Base-by-base conservation (phyloP, 225 moss, liverwort and hornwort genomes). In the Physcomitrellopsis africana region DNA sequence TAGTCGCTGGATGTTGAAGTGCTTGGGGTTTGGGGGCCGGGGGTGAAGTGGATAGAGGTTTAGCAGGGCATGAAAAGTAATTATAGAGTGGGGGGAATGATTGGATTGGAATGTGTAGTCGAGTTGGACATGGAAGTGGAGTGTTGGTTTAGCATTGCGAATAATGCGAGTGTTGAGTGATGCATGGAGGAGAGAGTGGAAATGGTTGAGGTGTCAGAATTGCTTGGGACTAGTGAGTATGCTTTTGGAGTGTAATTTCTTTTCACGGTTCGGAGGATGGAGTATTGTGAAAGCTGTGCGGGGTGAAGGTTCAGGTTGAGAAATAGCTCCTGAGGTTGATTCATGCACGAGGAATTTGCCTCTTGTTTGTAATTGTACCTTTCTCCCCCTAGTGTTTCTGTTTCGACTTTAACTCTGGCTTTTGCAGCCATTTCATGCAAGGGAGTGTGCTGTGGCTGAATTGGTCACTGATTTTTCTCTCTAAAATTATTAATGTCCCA, bases 211-310 rank as follows among this genome's bases (percentile, higher is more conserved):
- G 49, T 27, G 57, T 51, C 43, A 51, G 43, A 70, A 65, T 75
- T 80, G 75, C 80, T 70, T 75, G 75, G 32, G 63, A 57, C 49
- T 63, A 20, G 66, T 4, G 52, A 76, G 19, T 32, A 16, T 37
- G 66, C 53, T 60, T 41, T 60, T 48, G 24, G 32, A 10, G 70
- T 70, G 57, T 70, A 20, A 27, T 8, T 29, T 29, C 17, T 29
- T 17, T 17, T 44, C 13, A 29, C 17, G 14, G 69, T 22, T 11
- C 1, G 46, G 46, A 47, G 10, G 46, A 16, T 44, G 63, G 61
- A 60, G 60, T 60, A 70, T 29, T 60, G 76, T 76, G 60, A 53
- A 76, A 60, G 43, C 20, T 20, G 56, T 15, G 55, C 9, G 16
- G 26, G 54, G 32, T 24, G 32, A 32, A n/a, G 3, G 53, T 37